These are phyloP conservation scores for Naganishia liquefaciens DNA, from an alignment of 1,284 basidiomycete genomes.

Conservation along the genomic window DNA sequence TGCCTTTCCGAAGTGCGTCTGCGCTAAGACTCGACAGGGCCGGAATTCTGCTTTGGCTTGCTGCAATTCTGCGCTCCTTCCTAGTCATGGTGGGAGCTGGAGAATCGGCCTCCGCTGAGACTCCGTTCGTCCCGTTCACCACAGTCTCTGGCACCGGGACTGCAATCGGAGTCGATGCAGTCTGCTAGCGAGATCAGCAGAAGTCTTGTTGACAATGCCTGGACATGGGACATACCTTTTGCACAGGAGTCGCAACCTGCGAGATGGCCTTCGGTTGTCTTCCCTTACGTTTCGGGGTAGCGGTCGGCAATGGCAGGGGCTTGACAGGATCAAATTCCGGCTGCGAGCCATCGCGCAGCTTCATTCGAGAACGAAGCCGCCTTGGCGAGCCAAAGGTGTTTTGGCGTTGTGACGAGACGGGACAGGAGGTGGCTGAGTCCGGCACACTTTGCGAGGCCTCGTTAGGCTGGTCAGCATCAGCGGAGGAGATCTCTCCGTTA, in stretches of 20 bases:
- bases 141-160: too few relatives aligned
- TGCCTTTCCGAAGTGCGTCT: slow-evolving; percentile 27
- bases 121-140: neutral
- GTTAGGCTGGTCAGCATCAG: too few relatives aligned
- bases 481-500: too few relatives aligned
- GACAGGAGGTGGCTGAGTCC: slow-evolving; percentile 11
- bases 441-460: neutral
- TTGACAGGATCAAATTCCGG: neutral
- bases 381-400: slow-evolving; percentile 3
- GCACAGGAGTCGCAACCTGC: neutral
- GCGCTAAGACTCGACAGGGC: slow-evolving; percentile 30
- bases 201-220: too few relatives aligned
- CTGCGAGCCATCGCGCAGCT: slow-evolving; percentile 13
- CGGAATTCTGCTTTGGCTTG: slow-evolving; percentile 27
- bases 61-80: slow-evolving; percentile 17
- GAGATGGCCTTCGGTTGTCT: neutral
- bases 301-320: neutral
- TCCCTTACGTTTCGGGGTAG: slow-evolving; percentile 8
- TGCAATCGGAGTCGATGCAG: neutral
- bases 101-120: neutral
- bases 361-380: slow-evolving; percentile 18
- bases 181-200: neutral
- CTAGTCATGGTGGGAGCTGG: slow-evolving; percentile 1
- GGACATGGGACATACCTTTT: too few relatives aligned
- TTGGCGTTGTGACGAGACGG: slow-evolving; percentile 4